Evolutionary conservation across 345 rosid genomes (phyloP).

Genomic region (Populus nigra): DNA sequence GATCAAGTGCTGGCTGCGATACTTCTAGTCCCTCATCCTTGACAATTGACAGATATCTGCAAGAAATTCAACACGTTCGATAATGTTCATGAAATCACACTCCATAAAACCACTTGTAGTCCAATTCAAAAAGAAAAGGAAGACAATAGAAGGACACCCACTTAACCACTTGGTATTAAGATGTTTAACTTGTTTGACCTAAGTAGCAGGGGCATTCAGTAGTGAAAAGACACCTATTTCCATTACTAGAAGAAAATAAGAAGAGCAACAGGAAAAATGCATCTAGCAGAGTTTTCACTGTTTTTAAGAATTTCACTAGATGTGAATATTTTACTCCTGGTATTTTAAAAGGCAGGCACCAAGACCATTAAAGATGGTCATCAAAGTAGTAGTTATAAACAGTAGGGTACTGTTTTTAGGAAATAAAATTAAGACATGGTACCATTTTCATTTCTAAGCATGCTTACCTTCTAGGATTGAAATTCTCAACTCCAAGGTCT

Average conservation of each 20-base stretch:
- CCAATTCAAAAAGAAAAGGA: neutral
- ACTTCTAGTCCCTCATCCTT: constrained; percentile 79
- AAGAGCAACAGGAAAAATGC: neutral
- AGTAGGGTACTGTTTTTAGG: neutral
- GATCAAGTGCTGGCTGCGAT: constrained; percentile 95
- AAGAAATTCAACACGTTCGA: neutral
- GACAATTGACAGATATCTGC: constrained; percentile 64
- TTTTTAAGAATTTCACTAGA: neutral
- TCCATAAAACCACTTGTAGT: neutral
- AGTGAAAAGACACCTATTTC: neutral
- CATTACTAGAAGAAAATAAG: neutral
- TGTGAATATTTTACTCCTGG: neutral
- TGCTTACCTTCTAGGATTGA: constrained; percentile 59
- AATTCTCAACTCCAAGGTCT: constrained; percentile 79
- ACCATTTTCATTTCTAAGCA: neutral
- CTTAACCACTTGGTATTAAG: neutral
- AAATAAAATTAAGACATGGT: neutral
- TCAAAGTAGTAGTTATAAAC: neutral
- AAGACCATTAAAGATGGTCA: neutral
- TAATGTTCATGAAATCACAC: too few relatives aligned
- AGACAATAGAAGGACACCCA: neutral
- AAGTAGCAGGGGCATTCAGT: neutral
- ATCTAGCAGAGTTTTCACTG: neutral
- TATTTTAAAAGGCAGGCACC: neutral
- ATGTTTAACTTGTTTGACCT: neutral